Conservation (phyloP, 257 asterid species). For the Verbena officinalis region DNA sequence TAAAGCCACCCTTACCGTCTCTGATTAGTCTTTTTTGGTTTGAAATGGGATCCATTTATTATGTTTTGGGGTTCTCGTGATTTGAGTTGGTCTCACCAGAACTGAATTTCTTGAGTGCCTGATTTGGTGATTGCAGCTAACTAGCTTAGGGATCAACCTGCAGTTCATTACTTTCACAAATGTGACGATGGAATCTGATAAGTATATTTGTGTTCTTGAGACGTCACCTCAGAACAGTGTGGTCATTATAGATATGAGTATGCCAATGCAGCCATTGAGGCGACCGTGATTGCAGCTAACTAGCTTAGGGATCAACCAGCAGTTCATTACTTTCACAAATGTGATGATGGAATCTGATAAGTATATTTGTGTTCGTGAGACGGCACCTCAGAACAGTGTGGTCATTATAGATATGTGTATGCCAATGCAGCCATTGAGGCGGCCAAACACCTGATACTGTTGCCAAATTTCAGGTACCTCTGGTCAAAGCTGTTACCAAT, state of each 20-base stretch:
- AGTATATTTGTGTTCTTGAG: slow-evolving; percentile 96
- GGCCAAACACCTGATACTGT: slow-evolving; percentile 89
- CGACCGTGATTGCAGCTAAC: slow-evolving; percentile 97
- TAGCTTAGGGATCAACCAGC: slow-evolving; percentile 91
- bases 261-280: too few species aligned
- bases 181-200: slow-evolving; percentile 98
- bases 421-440: slow-evolving; percentile 96
- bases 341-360: slow-evolving; percentile 99
- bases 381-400: slow-evolving; percentile 92
- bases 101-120: slow-evolving; percentile 41
- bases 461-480: slow-evolving; percentile 87
- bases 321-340: slow-evolving; percentile 89
- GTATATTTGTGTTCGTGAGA: slow-evolving; percentile 97
- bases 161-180: slow-evolving; percentile 94
- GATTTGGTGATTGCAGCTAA: slow-evolving; percentile 67
- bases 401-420: slow-evolving; percentile 92
- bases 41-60: slow-evolving; percentile 36
- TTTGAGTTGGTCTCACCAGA: slow-evolving; percentile 26
- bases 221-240: slow-evolving; percentile 95
- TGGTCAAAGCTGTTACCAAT: slow-evolving; percentile 6
- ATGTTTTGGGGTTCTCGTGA: slow-evolving; percentile 23
- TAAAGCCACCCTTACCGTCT: too few species aligned
- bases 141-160: slow-evolving; percentile 89
- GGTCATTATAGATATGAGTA: slow-evolving; percentile 91
- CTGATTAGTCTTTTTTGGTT: slow-evolving; percentile 14